Conservation (phyloP, 768 basidiomycete genomes). For the Tremella fuciformis region DNA sequence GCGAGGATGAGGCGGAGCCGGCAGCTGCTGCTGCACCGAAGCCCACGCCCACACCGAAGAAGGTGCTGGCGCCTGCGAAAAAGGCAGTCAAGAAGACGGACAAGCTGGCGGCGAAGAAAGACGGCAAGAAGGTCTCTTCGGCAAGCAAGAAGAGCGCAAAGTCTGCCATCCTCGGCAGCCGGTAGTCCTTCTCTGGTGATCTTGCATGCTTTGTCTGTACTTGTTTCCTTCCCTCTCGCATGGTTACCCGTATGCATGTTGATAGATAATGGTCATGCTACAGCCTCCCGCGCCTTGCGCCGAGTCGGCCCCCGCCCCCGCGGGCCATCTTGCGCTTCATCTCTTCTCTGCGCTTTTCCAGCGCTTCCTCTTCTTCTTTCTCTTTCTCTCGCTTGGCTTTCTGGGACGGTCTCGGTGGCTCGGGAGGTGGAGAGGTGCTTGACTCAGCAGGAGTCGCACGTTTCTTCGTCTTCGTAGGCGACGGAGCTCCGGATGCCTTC, state of each 20-base stretch:
- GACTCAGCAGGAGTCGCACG: background rate
- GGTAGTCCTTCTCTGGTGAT: no score
- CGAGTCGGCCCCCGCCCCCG: slow-evolving; percentile 35
- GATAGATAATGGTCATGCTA: slow-evolving; percentile 16
- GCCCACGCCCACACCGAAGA: slow-evolving; percentile 8
- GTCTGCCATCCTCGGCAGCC: slow-evolving; percentile 33
- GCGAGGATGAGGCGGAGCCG: slow-evolving; percentile 11
- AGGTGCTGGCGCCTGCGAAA: background rate
- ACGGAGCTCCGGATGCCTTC: background rate
- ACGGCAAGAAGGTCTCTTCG: slow-evolving; percentile 30
- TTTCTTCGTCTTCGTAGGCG: slow-evolving; percentile 8
- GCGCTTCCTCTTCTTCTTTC: slow-evolving; percentile 30
- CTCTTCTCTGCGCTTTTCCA: slow-evolving; percentile 25
- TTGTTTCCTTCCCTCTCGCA: no score
- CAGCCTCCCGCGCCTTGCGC: slow-evolving; percentile 15
- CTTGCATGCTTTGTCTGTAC: no score
- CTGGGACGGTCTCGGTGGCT: slow-evolving; percentile 11
- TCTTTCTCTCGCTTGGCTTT: slow-evolving; percentile 26
- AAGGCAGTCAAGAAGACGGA: slow-evolving; percentile 13
- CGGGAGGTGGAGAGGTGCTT: background rate
- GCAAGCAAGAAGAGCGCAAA: slow-evolving; percentile 62
- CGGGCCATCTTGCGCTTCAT: slow-evolving; percentile 39
- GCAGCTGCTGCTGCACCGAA: background rate
- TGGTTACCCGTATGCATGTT: background rate
- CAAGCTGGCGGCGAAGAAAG: slow-evolving; percentile 10